Conservation (phyloP, 108 stramenopile genomes). For the Schizochytrium sp. region DNA sequence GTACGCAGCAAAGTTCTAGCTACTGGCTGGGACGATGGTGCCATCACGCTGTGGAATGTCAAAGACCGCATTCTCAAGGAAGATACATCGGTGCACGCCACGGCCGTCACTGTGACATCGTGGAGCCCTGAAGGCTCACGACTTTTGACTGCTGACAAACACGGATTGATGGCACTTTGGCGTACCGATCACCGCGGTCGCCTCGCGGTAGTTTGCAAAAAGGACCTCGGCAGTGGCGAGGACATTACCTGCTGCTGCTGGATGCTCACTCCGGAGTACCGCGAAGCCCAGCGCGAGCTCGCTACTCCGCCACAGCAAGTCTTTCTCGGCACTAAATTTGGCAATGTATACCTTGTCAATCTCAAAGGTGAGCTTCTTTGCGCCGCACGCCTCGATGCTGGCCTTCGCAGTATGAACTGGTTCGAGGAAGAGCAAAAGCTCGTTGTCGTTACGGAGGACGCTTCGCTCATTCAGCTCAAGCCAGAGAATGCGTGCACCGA, state of each 20-base stretch:
- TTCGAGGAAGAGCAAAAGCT: neutral
- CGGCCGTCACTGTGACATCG: neutral
- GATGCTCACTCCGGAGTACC: neutral
- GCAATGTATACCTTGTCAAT: neutral
- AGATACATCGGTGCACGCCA: conserved; percentile 31
- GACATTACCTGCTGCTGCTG: neutral
- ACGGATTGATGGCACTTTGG: neutral
- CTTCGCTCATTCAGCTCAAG: neutral
- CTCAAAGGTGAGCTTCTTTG: neutral
- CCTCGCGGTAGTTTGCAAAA: neutral
- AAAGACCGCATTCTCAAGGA: conserved; percentile 29
- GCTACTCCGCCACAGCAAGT: neutral
- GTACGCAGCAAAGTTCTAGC: conserved; percentile 23
- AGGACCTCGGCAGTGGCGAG: conserved; percentile 1
- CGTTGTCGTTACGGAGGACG: neutral
- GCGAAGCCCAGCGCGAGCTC: neutral
- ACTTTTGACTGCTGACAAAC: neutral
- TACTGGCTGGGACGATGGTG: conserved; percentile 30
- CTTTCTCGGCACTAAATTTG: neutral
- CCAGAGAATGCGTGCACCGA: neutral
- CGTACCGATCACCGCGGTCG: neutral
- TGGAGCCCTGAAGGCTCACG: neutral
- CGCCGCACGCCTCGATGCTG: neutral
- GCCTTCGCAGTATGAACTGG: neutral
- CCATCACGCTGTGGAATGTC: conserved; percentile 34